Evolutionary conservation across 257 asterid genomes (phyloP), one percentile per base, ranked within the genome.

Genomic region (Nicotiana paniculata): DNA sequence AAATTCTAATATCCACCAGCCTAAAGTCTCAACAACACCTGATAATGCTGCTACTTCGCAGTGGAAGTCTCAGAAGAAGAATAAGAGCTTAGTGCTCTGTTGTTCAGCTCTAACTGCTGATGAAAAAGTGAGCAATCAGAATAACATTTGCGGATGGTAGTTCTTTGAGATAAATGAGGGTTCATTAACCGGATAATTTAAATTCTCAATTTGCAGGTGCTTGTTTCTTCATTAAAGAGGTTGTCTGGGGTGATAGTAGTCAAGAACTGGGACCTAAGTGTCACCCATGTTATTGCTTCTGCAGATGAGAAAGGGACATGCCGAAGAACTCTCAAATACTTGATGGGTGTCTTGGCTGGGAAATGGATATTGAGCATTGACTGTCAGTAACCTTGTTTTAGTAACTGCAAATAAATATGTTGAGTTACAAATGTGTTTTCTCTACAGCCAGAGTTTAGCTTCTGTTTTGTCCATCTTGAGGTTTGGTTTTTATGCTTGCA

Each of bases 291-390:
- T 84, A 87, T 96, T 84, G 93, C 98, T 81, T 92, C 98, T 81
- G 88, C 90, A 70, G 90, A 93, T 87, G 93, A 91, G 85, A 92
- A 90, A 83, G 94, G 97, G 64, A 93, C 97, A 24, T 93, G 99
- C 87, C 90, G 89, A 90, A 88, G 99, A 82, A 96, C 98, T 77
- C 92, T 93, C 84, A 96, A 96, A 78, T 90, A 88, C 86, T 86
- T 96, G 89, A 96, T 92, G 99, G 98, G 97, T 35, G 86, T 96
- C 83, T 81, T 96, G 90, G 95, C 90, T 86, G 99, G 99, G 76
- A 93, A 94, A 90, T 96, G 99, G 99, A 90, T 94, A 83, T 77
- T 96, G 86, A 90, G 88, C 81, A 88, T 90, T 9, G 85, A 90
- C 9, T 96, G 99, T 96, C 77, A 90, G 99, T 89, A 78, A 17